Evolutionary conservation across 139 green algal species (phyloP), one percentile per base, ranked within the genome.

Genomic region (Yamagishiella unicocca): DNA sequence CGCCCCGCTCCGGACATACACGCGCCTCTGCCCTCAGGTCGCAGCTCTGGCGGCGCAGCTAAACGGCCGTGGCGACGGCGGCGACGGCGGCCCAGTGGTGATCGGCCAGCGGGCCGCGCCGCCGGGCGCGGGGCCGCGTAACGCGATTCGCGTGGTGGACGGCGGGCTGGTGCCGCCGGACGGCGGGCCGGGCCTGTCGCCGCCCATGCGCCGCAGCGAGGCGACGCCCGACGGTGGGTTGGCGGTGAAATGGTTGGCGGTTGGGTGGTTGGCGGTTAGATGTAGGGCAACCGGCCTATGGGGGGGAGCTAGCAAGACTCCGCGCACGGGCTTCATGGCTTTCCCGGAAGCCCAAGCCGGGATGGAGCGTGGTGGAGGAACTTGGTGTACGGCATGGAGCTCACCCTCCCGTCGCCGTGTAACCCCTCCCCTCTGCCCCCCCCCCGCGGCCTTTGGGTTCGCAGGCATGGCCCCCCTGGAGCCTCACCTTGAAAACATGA

Each of bases 71-170:
- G 40, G 70, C 7, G 7, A 33, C 70, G 70, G 70, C 38, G 70
- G 67, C 25, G 70, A n/a, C 43, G 40, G 70, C 43, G 72, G 72
- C 6, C 72, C 72, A 29, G 72, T 80, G 25, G 72, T 80, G 8
- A 45, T 80, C 6, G 72, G 72, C 43, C 72, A 80, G 43, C 42
- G 70, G 21, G 19, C n/a, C 14, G 33, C 55, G 8, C 17, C 42
- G 40, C 12, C 58, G 7, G 29, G 42, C 62, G 29, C 25, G 35
- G 35, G 24, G 35, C 61, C 19, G 43, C 79, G 79, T 38, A 85
- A 85, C 62, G 27, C 79, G 29, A 75, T 85, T 42, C 61, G 42
- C 22, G 79, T 85, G 43, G 58, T 85, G 40, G 79, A 75, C 40
- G 61, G 79, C 40, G 79, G 79, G 37, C 38, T 85, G n/a, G 40